Evolutionary conservation across 225 moss, liverwort and hornwort species (phyloP).

Genomic region (Marchantia paleacea): DNA sequence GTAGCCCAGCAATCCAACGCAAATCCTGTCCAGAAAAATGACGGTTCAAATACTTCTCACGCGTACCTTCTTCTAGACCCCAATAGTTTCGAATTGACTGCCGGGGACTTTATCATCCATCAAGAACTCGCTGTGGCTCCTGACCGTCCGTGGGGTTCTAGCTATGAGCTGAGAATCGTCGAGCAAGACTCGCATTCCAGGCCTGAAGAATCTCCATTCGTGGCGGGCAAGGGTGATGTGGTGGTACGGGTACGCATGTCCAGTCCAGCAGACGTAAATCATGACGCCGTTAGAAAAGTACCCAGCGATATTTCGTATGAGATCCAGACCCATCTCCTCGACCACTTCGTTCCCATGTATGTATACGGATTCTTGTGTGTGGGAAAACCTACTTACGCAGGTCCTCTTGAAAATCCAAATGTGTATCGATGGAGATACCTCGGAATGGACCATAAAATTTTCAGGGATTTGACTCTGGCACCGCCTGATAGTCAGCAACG

Average conservation of each 20-base stretch:
- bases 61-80: no score
- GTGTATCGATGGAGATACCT: not conserved
- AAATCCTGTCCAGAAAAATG: not conserved
- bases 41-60: no score
- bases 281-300: not conserved
- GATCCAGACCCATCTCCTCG: not conserved
- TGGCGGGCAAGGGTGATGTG: not conserved
- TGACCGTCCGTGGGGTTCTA: constrained; percentile 7
- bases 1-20: not conserved
- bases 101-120: constrained; percentile 3
- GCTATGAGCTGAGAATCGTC: not conserved
- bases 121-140: not conserved
- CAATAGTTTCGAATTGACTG: not conserved
- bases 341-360: constrained; percentile 1
- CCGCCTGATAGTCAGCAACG: not conserved
- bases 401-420: not conserved
- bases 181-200: not conserved
- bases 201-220: not conserved
- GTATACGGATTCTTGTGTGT: constrained; percentile 11
- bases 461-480: not conserved
- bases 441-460: not conserved
- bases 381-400: not conserved
- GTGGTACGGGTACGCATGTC: not conserved
- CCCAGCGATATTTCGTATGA: not conserved
- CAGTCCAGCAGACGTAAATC: not conserved